phyloP scores from a whole-genome alignment of 1,284 basidiomycete genomes.

The Pholiota adiposa region DNA sequence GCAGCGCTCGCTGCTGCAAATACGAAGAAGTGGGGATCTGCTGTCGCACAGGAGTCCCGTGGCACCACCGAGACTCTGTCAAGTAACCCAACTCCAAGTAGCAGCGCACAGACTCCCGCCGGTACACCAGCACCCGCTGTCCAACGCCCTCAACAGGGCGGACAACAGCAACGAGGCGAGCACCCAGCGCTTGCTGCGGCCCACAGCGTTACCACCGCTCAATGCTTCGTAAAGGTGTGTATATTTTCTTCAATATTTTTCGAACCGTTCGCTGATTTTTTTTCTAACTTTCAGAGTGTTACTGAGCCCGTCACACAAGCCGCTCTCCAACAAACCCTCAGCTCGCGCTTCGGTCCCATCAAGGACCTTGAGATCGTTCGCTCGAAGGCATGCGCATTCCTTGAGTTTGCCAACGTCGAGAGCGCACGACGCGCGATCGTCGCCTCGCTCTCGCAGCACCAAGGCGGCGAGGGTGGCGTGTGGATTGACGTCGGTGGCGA shows the following conservation, averaged over 20 bases:
- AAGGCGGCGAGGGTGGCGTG: slow-evolving; percentile 91
- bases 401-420: slow-evolving; percentile 85
- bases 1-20: slow-evolving; percentile 88
- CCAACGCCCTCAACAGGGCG: slow-evolving; percentile 31
- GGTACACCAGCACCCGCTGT: slow-evolving; percentile 17
- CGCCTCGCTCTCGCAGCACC: slow-evolving; percentile 61
- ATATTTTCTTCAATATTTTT: slow-evolving; percentile 2
- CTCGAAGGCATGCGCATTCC: slow-evolving; percentile 90
- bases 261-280: slow-evolving; percentile 3
- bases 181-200: slow-evolving; percentile 62
- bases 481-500: slow-evolving; percentile 67
- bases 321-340: slow-evolving; percentile 63
- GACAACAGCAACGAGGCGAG: slow-evolving; percentile 15
- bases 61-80: slow-evolving; percentile 65
- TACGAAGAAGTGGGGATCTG: slow-evolving; percentile 77
- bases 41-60: slow-evolving; percentile 69
- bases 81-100: slow-evolving; percentile 44
- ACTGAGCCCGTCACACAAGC: slow-evolving; percentile 73
- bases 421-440: slow-evolving; percentile 85
- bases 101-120: slow-evolving; percentile 38
- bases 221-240: slow-evolving; percentile 88
- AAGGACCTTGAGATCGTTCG: slow-evolving; percentile 91
- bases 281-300: slow-evolving; percentile 54
- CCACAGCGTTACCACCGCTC: slow-evolving; percentile 63
- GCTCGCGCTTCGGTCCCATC: slow-evolving; percentile 80